phyloP scores from a whole-genome alignment of 352 stramenopile genomes.

The Phytophthora rubi region DNA sequence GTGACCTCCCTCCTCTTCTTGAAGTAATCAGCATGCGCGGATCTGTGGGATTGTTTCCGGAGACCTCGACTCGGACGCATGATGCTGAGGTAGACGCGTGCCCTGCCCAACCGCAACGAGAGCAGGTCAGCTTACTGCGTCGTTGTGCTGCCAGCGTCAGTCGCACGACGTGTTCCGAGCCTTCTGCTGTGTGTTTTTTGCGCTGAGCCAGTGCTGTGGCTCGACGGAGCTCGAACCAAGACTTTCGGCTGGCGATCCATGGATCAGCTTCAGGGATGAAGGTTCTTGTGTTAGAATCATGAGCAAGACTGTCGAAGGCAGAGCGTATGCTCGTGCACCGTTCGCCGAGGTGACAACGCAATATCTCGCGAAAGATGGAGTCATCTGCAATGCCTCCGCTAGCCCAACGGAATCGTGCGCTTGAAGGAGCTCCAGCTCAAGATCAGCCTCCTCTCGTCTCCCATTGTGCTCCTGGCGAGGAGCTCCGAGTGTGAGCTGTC shows the following conservation, averaged over 20 bases:
- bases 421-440: conserved; percentile 69
- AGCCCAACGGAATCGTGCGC: conserved; percentile 51
- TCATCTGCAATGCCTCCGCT: conserved; percentile 45
- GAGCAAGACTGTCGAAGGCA: conserved; percentile 45
- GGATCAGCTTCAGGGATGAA: conserved; percentile 37
- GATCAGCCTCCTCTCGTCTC: conserved; percentile 37
- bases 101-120: conserved; percentile 59
- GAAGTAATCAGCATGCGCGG: neutral
- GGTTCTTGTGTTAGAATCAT: conserved; percentile 44
- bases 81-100: conserved; percentile 58
- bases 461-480: conserved; percentile 19
- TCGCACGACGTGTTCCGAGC: conserved; percentile 20
- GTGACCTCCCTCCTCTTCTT: conserved; percentile 11
- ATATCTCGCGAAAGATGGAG: conserved; percentile 50
- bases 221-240: conserved; percentile 61
- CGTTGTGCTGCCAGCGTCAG: conserved; percentile 52
- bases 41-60: neutral
- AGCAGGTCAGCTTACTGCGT: conserved; percentile 58
- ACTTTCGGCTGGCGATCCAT: conserved; percentile 49
- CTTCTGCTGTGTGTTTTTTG: conserved; percentile 47
- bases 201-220: conserved; percentile 68
- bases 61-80: conserved; percentile 39
- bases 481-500: conserved; percentile 48
- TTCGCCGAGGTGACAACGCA: conserved; percentile 47
- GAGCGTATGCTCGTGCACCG: conserved; percentile 40